phyloP scores from a whole-genome alignment of 441 rosid genomes.

The Populus hybrid region DNA sequence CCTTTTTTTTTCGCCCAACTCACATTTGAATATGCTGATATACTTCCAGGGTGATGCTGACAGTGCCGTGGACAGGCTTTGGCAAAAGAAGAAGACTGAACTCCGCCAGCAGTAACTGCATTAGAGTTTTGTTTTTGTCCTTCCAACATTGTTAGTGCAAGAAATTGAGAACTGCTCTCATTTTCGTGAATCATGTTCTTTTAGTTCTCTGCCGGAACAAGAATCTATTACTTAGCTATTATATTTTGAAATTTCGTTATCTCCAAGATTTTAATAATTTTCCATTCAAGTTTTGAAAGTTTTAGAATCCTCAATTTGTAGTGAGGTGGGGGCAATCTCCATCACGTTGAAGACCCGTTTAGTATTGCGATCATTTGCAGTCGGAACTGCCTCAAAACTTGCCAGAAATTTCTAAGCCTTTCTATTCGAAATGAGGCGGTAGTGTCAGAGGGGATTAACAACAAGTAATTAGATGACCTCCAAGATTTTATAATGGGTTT shows the following conservation, averaged over 20 bases:
- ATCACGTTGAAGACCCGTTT: no score
- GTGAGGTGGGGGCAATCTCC: no score
- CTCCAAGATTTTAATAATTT: background rate
- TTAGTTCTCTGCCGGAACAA: background rate
- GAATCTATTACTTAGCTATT: background rate
- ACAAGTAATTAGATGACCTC: no score
- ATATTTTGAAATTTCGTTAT: background rate
- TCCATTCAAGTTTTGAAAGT: no score
- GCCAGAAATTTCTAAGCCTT: no score
- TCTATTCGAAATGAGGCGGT: no score
- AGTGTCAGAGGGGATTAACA: no score
- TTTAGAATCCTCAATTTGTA: no score
- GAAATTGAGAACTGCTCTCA: background rate
- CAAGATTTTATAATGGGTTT: no score
- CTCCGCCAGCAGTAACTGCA: slow-evolving; percentile 5
- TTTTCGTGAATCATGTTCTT: background rate
- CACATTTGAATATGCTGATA: background rate
- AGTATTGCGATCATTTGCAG: no score
- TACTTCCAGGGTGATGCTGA: slow-evolving; percentile 71
- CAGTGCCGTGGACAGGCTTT: slow-evolving; percentile 75
- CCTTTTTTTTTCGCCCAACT: background rate
- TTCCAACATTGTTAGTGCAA: background rate
- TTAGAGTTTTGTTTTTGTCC: background rate
- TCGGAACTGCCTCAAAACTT: no score
- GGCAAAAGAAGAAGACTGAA: slow-evolving; percentile 75